These are phyloP conservation scores for Fusarium tupiense DNA, from an alignment of 2,329 filamentous ascomycete genomes.

Conservation along the genomic window DNA sequence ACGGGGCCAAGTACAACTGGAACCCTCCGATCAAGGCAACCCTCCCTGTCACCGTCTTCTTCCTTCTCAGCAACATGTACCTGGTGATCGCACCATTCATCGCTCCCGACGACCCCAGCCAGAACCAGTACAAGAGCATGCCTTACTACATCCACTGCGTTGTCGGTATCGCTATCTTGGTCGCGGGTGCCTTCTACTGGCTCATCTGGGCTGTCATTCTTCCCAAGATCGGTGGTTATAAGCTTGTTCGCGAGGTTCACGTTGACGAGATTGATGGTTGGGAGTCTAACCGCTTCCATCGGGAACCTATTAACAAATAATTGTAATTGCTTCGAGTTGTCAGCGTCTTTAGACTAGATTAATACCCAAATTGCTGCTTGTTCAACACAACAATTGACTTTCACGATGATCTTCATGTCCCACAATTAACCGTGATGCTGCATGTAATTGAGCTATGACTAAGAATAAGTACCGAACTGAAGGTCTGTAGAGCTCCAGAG, in stretches of 20 bases:
- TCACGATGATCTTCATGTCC: not conserved
- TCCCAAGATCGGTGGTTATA: slow-evolving; percentile 63
- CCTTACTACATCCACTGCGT: slow-evolving; percentile 69
- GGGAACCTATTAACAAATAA: slow-evolving; percentile 47
- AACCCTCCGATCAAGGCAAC: slow-evolving; percentile 64
- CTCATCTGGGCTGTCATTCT: slow-evolving; percentile 63
- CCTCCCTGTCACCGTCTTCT: slow-evolving; percentile 65
- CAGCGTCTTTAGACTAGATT: slow-evolving; percentile 10
- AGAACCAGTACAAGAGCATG: slow-evolving; percentile 63
- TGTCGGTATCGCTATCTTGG: slow-evolving; percentile 64
- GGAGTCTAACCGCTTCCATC: slow-evolving; percentile 66
- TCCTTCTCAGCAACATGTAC: slow-evolving; percentile 69
- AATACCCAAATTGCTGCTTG: slow-evolving; percentile 18
- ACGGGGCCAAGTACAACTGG: slow-evolving; percentile 60
- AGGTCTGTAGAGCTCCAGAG: not conserved
- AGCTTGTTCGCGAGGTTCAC: slow-evolving; percentile 63
- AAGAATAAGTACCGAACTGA: not conserved
- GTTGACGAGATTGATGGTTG: slow-evolving; percentile 70
- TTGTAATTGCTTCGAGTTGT: not conserved
- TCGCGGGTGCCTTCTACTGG: slow-evolving; percentile 65
- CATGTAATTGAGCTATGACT: not conserved
- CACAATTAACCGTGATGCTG: not conserved
- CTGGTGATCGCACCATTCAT: slow-evolving; percentile 69
- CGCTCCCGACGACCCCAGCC: slow-evolving; percentile 57
- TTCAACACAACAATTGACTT: not conserved